phyloP scores from a whole-genome alignment of 345 rosid genomes.

The Heritiera fomes region DNA sequence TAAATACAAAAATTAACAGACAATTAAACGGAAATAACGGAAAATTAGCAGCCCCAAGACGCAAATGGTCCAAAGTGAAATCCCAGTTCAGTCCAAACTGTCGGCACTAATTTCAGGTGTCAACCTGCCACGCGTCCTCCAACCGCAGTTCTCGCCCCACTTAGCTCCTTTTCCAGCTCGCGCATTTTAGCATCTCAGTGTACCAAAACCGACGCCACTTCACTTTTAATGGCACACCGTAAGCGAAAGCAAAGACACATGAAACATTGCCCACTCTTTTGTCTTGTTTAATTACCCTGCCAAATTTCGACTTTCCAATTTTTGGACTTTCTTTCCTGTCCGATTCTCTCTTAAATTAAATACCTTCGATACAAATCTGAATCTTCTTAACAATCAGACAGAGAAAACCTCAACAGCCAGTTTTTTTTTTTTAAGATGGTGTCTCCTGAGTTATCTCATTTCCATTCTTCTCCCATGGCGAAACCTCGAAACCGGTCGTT shows the following conservation, averaged over 20 bases:
- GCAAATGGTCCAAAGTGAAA: neutral
- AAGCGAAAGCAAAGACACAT: neutral
- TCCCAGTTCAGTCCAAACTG: conserved; percentile 13
- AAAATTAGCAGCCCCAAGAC: conserved; percentile 1
- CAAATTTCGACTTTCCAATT: neutral
- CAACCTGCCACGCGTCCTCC: conserved; percentile 16
- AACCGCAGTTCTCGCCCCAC: conserved; percentile 28
- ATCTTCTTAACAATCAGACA: neutral
- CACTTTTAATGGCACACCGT: neutral
- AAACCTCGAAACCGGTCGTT: conserved; percentile 43
- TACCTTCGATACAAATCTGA: neutral
- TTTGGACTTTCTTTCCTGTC: neutral
- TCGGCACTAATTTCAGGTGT: conserved; percentile 28
- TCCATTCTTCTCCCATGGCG: conserved; percentile 40
- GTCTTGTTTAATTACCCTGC: neutral
- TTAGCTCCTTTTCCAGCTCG: neutral
- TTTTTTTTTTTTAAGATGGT: conserved; percentile 27
- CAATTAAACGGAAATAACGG: conserved; percentile 30
- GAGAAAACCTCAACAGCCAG: neutral
- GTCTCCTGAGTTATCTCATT: conserved; percentile 29
- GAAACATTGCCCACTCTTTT: neutral
- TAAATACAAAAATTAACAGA: neutral
- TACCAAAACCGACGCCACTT: conserved; percentile 19
- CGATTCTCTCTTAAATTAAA: neutral
- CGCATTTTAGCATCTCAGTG: conserved; percentile 35